These are phyloP conservation scores for Cytospora schulzeri DNA, from an alignment of 2,329 filamentous ascomycete genomes.

Conservation along the genomic window DNA sequence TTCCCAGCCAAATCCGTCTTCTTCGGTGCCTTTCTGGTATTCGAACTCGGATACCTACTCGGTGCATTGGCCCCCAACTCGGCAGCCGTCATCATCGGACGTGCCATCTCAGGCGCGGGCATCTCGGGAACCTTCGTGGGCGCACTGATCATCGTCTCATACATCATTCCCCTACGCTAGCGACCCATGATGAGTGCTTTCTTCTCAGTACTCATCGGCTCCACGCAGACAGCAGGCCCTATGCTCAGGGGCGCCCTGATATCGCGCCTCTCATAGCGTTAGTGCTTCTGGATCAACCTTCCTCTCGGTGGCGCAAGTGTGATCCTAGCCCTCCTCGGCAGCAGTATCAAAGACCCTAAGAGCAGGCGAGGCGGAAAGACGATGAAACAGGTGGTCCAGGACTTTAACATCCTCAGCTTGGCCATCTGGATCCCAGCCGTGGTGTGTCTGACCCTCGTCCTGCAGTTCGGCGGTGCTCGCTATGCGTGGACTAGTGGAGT, in stretches of 20 bases:
- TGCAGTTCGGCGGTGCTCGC: neutral
- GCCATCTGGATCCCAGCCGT: neutral
- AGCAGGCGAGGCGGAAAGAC: neutral
- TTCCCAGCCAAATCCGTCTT: neutral
- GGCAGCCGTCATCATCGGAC: slow-evolving; percentile 50
- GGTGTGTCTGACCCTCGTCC: neutral
- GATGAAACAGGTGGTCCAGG: neutral
- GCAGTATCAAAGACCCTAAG: neutral
- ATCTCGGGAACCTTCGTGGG: slow-evolving; percentile 47
- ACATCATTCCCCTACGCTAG: neutral
- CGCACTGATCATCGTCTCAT: slow-evolving; percentile 1
- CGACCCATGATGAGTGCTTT: neutral
- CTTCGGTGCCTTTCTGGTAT: slow-evolving; percentile 7
- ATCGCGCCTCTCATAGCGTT: slow-evolving; percentile 40
- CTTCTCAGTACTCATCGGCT: neutral
- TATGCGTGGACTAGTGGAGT: no score
- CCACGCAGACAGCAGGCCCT: slow-evolving; percentile 36
- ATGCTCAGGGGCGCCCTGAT: slow-evolving; percentile 43
- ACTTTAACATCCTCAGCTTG: neutral
- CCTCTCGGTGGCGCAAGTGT: slow-evolving; percentile 33
- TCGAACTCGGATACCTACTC: slow-evolving; percentile 34
- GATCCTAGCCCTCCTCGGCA: slow-evolving; percentile 32
- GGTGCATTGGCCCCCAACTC: slow-evolving; percentile 49
- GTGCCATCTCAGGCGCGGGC: slow-evolving; percentile 47
- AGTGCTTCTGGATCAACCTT: slow-evolving; percentile 37